phyloP scores from a whole-genome alignment of 305 asterid genomes.

The Salvia sclarea region DNA sequence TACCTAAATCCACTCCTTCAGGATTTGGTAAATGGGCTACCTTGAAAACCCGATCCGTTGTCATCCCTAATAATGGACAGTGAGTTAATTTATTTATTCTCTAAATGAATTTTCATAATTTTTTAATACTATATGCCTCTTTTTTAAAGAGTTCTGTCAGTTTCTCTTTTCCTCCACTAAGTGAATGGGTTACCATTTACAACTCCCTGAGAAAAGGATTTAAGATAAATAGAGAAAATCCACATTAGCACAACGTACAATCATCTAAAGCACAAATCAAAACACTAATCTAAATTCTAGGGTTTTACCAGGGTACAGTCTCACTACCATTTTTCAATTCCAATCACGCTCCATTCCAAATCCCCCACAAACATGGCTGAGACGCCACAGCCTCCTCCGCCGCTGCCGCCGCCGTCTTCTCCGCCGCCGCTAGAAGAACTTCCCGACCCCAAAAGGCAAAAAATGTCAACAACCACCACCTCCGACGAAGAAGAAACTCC shows the following conservation, averaged over 20 bases:
- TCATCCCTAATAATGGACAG: too few species aligned
- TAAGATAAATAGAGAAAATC: slow-evolving; percentile 12
- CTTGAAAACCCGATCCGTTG: too few species aligned
- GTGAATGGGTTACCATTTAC: too few species aligned
- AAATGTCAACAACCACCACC: slow-evolving; percentile 70
- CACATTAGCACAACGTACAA: slow-evolving; percentile 39
- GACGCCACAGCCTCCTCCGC: slow-evolving; percentile 12
- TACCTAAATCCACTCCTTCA: too few species aligned
- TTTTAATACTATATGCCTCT: too few species aligned
- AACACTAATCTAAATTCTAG: slow-evolving; percentile 31
- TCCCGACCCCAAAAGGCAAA: slow-evolving; percentile 63
- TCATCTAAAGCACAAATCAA: slow-evolving; percentile 24
- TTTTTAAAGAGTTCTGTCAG: too few species aligned
- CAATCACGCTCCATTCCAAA: neutral
- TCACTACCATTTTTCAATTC: slow-evolving; percentile 9
- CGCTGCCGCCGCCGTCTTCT: slow-evolving; percentile 19
- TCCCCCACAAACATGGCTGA: slow-evolving; percentile 42
- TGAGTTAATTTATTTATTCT: too few species aligned
- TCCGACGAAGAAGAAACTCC: slow-evolving; percentile 51
- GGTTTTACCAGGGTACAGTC: slow-evolving; percentile 42
- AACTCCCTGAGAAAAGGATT: neutral
- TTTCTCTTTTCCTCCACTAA: too few species aligned
- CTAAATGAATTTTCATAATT: too few species aligned
- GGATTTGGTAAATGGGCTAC: too few species aligned
- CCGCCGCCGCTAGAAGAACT: slow-evolving; percentile 35